phyloP scores from a whole-genome alignment of 306 rosid species.

The Casuarina equisetifolia region DNA sequence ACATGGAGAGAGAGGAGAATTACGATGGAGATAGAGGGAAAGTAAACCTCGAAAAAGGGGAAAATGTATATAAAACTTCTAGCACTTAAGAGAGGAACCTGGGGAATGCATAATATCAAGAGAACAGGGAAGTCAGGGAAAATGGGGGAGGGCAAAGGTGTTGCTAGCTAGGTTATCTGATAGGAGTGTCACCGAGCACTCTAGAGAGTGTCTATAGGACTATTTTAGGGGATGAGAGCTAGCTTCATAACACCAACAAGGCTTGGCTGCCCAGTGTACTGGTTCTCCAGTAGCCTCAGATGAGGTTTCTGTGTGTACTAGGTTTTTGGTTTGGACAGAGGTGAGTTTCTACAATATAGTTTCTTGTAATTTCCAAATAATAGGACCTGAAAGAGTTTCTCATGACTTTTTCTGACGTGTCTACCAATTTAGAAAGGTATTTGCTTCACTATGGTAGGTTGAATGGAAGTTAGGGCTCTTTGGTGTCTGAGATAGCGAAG shows the following conservation, averaged over 20 bases:
- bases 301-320: not conserved
- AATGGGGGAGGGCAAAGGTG: not conserved
- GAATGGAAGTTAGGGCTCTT: slow-evolving; percentile 20
- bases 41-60: no score
- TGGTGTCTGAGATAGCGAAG: not conserved
- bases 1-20: no score
- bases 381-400: not conserved
- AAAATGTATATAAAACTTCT: no score
- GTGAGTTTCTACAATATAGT: not conserved
- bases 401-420: not conserved
- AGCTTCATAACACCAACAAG: not conserved
- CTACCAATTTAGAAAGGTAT: not conserved
- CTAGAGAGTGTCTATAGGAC: slow-evolving; percentile 4
- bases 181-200: not conserved
- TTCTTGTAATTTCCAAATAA: slow-evolving; percentile 7
- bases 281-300: not conserved
- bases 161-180: not conserved
- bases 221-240: slow-evolving; percentile 8
- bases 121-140: no score
- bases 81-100: no score
- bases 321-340: not conserved
- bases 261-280: not conserved
- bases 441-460: slow-evolving; percentile 20
- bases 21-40: no score
- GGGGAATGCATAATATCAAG: no score